Evolutionary conservation across 768 basidiomycete genomes (phyloP), one percentile per base, ranked within the genome.

Genomic region (Boletus reticulatus): DNA sequence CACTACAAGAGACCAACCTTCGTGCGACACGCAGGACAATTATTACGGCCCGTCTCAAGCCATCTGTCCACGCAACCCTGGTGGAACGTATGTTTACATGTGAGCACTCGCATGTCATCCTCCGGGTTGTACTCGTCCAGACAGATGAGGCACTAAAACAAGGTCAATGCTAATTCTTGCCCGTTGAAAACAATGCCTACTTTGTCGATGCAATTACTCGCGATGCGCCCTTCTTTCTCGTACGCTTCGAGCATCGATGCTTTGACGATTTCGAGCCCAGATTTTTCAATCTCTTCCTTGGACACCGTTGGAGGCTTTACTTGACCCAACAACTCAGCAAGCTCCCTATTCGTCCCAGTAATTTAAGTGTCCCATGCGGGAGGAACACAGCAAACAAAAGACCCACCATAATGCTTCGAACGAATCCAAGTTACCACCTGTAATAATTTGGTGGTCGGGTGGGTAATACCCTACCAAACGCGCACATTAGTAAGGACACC

Each of bases 11-110:
- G 16, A 66, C 80, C 37, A 50, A 88, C 88, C 77, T 81, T 87
- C 34, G 84, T 79, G 48, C 94, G 86, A 74, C 94, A 97, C 8
- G 92, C 92, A 34, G 94, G 94, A 69, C 94, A 97, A 55, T 92
- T 92, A 64, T 97, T 97, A 53, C 85, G 80, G 4, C 94, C 93
- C 6, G 81, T 84, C 68, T 86, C 81, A 34, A 96, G 76, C 92
- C 94, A 96, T 56, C 79, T 84, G 66, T 97, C 94, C 7, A 97
- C 92, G 62, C 94, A 97, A 20, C 69, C 74, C 64, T 85, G 85
- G 67, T 98, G 94, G 80, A 94, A 98, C n/a, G 83, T 86, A 73
- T 98, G 94, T 59, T 83, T 81, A 72, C 95, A 97, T 6, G 74
- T 73, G 75, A 98, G 79, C 34, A 97, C 73, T 24, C 95, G 84